Evolutionary conservation across 148 eudicot species (phyloP).

Genomic region (Nepenthes mirabilis): DNA sequence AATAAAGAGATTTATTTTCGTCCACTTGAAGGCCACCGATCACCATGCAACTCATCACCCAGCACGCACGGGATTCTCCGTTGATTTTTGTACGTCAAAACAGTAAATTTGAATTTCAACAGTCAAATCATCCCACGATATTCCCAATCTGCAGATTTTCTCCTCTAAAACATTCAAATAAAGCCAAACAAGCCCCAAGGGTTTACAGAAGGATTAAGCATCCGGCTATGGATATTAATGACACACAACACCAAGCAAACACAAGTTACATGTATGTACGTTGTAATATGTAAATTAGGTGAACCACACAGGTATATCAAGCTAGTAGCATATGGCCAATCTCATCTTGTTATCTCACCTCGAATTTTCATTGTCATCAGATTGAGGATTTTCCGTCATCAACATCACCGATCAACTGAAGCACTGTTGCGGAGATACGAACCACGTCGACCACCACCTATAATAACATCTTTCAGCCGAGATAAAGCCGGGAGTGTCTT

Average conservation of each 20-base stretch:
- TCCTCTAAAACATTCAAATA: background rate
- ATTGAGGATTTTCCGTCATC: no score
- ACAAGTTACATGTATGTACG: conserved; percentile 5
- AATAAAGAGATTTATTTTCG: no score
- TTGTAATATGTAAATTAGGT: conserved; percentile 7
- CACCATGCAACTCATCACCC: no score
- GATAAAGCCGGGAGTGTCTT: conserved; percentile 9
- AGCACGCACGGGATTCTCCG: no score
- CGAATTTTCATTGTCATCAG: conserved; percentile 10
- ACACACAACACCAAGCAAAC: conserved; percentile 9
- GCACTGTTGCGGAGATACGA: conserved; percentile 15
- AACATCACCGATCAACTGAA: conserved; percentile 17
- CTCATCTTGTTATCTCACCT: background rate
- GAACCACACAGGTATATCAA: conserved; percentile 2
- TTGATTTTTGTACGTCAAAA: no score
- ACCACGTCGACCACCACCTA: conserved; percentile 24
- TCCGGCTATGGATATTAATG: conserved; percentile 8
- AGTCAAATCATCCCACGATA: no score
- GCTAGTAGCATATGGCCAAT: conserved; percentile 1
- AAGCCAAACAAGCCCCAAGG: conserved; percentile 6
- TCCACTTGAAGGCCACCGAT: no score
- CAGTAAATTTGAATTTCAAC: no score
- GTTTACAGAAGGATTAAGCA: conserved; percentile 7
- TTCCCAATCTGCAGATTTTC: background rate
- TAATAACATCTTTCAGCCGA: conserved; percentile 23